A percentile compares a stretch with the other conserved stretches of the same genome.
Evolutionary conservation across 805 yeast genomes (phyloP).

Genomic region (Lachancea waltii): DNA sequence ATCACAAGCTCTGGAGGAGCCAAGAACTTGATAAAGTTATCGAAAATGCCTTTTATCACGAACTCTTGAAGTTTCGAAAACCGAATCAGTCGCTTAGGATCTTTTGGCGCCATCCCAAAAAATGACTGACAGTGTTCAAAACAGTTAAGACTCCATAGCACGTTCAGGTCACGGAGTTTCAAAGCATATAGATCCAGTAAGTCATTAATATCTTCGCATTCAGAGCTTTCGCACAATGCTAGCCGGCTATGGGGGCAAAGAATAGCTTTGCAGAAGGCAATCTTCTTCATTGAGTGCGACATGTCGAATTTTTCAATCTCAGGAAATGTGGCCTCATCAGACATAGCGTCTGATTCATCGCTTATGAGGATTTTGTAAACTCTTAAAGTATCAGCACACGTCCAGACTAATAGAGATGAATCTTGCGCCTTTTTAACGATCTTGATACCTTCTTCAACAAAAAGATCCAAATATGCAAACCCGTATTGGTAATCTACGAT

Average conservation of each 20-base stretch:
- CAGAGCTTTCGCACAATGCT: conserved; percentile 20
- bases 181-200: conserved; percentile 26
- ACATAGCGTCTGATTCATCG: conserved; percentile 13
- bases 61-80: conserved; percentile 14
- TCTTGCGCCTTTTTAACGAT: conserved; percentile 13
- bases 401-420: conserved; percentile 21
- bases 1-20: conserved; percentile 56
- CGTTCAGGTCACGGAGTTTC: conserved; percentile 29
- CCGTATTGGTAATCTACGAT: conserved; percentile 28
- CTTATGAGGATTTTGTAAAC: conserved; percentile 23
- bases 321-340: conserved; percentile 16
- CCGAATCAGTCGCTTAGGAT: conserved; percentile 1
- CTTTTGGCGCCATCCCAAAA: background rate
- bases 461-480: conserved; percentile 20
- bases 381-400: conserved; percentile 16
- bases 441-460: conserved; percentile 22
- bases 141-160: conserved; percentile 25
- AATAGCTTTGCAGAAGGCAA: conserved; percentile 24
- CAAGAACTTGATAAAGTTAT: conserved; percentile 44
- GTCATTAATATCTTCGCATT: conserved; percentile 14
- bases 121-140: conserved; percentile 18
- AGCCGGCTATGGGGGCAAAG: conserved; percentile 17
- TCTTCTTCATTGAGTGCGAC: conserved; percentile 23
- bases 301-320: conserved; percentile 16
- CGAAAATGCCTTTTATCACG: conserved; percentile 19